Conservation (phyloP, 768 basidiomycete species). For the Collybia nuda region DNA sequence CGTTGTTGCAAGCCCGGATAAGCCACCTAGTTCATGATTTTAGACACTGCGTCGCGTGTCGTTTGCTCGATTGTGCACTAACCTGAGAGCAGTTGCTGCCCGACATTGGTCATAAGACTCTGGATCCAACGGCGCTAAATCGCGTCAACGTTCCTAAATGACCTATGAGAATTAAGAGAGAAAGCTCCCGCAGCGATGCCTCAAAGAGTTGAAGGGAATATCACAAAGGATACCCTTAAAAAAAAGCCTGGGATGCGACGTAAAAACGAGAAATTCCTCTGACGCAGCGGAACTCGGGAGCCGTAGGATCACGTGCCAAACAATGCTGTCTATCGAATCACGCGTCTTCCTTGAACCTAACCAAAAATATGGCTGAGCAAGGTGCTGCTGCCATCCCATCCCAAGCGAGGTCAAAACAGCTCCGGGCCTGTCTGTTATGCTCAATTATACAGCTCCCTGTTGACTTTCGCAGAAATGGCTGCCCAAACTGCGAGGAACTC, state of each 20-base stretch:
- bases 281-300: too few relatives aligned
- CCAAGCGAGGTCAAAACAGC: slow-evolving; percentile 65
- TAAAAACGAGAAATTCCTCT: too few relatives aligned
- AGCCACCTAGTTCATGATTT: slow-evolving; percentile 49
- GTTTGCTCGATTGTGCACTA: slow-evolving; percentile 9
- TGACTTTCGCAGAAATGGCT: slow-evolving; percentile 85
- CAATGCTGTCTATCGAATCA: neutral
- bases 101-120: slow-evolving; percentile 61
- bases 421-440: slow-evolving; percentile 92
- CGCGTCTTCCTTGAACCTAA: neutral
- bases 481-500: slow-evolving; percentile 96
- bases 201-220: neutral
- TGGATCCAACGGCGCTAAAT: neutral
- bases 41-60: neutral
- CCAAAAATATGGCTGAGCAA: slow-evolving; percentile 7
- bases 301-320: too few relatives aligned
- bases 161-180: neutral
- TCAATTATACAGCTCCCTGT: slow-evolving; percentile 82
- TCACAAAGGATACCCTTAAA: too few relatives aligned
- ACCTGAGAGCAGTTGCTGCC: slow-evolving; percentile 68
- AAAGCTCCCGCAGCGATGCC: neutral
- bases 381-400: slow-evolving; percentile 43
- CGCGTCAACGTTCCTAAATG: too few relatives aligned
- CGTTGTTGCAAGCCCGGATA: slow-evolving; percentile 78
- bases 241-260: too few relatives aligned